Evolutionary conservation across 169 alveolate genomes (phyloP), one percentile per base, ranked within the genome.

Genomic region (Theileria sp.): DNA sequence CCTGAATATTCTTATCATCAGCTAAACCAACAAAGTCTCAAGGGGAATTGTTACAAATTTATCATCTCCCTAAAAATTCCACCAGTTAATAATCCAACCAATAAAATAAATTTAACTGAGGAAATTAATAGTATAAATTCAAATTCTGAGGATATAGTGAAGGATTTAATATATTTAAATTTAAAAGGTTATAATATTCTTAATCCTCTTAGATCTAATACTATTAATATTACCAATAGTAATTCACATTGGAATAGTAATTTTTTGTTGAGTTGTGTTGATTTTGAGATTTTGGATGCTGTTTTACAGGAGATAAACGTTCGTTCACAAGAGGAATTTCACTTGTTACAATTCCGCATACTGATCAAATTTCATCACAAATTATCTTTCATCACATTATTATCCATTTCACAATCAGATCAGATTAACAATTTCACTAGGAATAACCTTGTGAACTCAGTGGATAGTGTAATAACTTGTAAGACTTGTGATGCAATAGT

Each of bases 401-500:
- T 83, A 15, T 12, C 66, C 0, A 28, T 21, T 13, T 10, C 80
- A n/a, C n/a, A n/a, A n/a, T n/a, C n/a, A 5, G 36, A 1, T 32
- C 36, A 32, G 5, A 32, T 5, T 32, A 5, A 32, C 5, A 32
- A 3, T 32, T 5, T 3, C 36, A 1, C 36, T 32, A 5, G 36
- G 36, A 1, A 32, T 6, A 21, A 10, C 36, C 9, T 0, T 32
- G 36, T 32, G 1, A 32, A 26, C 5, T 4, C 23, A 0, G 7
- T 83, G 10, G 26, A 64, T 1, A 36, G 49, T 15, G 7, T 54
- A 28, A 12, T 44, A 0, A 6, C 0, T 49, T 83, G 89, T 66
- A 83, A 67, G 32, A 30, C 34, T 30, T 83, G 89, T 49, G 34
- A 56, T 19, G 34, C 19, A 17, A 28, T 56, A 6, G 0, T 83